These are phyloP conservation scores for Sugiyamaella americana DNA, from an alignment of 805 yeast genomes.

Conservation along the genomic window DNA sequence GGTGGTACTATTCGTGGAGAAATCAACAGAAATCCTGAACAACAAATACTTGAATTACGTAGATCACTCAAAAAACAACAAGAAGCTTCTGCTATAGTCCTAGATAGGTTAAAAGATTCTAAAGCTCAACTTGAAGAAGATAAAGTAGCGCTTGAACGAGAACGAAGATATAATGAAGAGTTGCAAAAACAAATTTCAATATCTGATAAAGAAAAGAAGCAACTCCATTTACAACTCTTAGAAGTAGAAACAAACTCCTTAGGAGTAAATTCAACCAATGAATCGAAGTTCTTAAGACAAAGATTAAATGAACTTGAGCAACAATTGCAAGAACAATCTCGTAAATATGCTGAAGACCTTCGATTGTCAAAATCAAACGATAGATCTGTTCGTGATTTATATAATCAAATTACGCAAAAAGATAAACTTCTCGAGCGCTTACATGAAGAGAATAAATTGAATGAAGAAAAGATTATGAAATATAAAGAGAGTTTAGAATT, in stretches of 20 bases:
- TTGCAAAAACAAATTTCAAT: conserved; percentile 26
- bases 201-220: conserved; percentile 32
- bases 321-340: conserved; percentile 20
- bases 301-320: conserved; percentile 22
- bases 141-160: conserved; percentile 22
- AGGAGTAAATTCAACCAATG: conserved; percentile 15
- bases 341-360: conserved; percentile 17
- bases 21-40: neutral
- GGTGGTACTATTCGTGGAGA: neutral
- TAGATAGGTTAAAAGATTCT: conserved; percentile 19
- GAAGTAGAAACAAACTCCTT: conserved; percentile 23
- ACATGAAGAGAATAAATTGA: conserved; percentile 48
- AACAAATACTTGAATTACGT: conserved; percentile 15
- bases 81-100: conserved; percentile 14
- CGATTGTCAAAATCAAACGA: conserved; percentile 21
- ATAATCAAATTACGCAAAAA: conserved; percentile 24
- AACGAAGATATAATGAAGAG: conserved; percentile 23
- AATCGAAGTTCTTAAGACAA: conserved; percentile 14
- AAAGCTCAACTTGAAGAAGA: conserved; percentile 35
- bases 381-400: conserved; percentile 23
- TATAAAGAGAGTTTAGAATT: conserved; percentile 33
- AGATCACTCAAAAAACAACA: conserved; percentile 15
- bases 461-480: conserved; percentile 42
- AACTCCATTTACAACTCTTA: conserved; percentile 21
- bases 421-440: conserved; percentile 26